Evolutionary conservation across 2,329 filamentous ascomycete genomes (phyloP).

Genomic region (Beauveria scarabaeidicola): DNA sequence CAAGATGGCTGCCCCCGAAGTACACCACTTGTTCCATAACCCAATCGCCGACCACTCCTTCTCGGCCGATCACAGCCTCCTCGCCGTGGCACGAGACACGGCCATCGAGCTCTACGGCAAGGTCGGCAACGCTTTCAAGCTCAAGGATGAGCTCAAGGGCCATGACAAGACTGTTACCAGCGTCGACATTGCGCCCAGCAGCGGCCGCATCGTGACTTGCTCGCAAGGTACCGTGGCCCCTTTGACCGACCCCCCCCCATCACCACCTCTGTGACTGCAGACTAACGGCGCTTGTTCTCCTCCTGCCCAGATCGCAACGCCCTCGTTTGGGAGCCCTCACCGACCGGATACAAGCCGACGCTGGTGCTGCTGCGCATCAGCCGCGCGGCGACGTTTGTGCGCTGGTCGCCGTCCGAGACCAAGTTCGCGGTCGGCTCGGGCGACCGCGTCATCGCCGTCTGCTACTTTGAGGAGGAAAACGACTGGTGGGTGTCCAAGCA

Average conservation of each 20-base stretch:
- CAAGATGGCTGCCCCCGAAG: conserved; percentile 76
- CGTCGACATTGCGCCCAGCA: conserved; percentile 87
- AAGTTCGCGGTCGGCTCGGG: conserved; percentile 98
- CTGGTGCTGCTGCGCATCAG: conserved; percentile 95
- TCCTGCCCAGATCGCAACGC: conserved; percentile 73
- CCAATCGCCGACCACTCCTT: conserved; percentile 98
- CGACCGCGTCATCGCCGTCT: conserved; percentile 89
- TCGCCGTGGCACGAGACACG: conserved; percentile 87
- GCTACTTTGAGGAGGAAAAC: conserved; percentile 98
- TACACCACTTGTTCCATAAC: conserved; percentile 93
- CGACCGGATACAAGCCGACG: conserved; percentile 89
- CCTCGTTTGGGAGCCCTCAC: conserved; percentile 94
- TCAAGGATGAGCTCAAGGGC: conserved; percentile 88
- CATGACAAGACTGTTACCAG: conserved; percentile 97
- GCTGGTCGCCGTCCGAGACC: conserved; percentile 92
- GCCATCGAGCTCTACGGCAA: conserved; percentile 79
- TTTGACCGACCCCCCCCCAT: neutral
- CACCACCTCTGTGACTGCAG: neutral
- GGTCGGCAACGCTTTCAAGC: conserved; percentile 64
- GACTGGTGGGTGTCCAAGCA: conserved; percentile 99
- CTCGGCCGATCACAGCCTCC: conserved; percentile 78
- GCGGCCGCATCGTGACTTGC: conserved; percentile 92
- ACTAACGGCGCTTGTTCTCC: neutral
- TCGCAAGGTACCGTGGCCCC: conserved; percentile 63
- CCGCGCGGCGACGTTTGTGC: conserved; percentile 89